Evolutionary conservation across 2,329 filamentous ascomycete genomes (phyloP).

Genomic region (Rhynchosporium graminicola): DNA sequence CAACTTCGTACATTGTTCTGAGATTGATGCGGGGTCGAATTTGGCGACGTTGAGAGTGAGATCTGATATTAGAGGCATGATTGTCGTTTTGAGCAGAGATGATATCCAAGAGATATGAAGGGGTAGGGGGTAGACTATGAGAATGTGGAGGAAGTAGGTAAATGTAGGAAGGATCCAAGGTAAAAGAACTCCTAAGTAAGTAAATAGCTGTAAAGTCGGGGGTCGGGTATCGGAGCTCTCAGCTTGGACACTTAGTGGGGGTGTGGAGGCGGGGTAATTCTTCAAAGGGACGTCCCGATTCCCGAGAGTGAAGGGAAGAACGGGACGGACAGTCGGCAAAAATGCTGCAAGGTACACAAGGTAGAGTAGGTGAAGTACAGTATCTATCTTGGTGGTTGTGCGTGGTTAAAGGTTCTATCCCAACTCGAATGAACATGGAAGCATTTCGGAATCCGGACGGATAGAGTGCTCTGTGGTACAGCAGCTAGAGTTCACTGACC

Average conservation of each 20-base stretch:
- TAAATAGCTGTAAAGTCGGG: not conserved
- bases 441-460: too few species aligned
- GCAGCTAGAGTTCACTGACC: too few species aligned
- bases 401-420: too few species aligned
- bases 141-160: not conserved
- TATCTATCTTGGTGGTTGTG: too few species aligned
- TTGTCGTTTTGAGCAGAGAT: not conserved
- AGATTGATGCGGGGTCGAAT: conserved; percentile 45
- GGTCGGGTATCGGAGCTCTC: too few species aligned
- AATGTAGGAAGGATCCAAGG: too few species aligned
- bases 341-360: not conserved
- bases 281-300: not conserved
- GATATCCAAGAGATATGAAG: too few species aligned
- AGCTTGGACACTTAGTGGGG: too few species aligned
- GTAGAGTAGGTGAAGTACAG: not conserved
- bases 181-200: too few species aligned
- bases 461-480: too few species aligned
- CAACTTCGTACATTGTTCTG: conserved; percentile 45
- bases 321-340: conserved; percentile 2
- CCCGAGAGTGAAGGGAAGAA: not conserved
- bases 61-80: conserved; percentile 44
- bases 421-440: too few species aligned
- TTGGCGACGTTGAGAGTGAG: conserved; percentile 45
- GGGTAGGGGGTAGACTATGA: not conserved
- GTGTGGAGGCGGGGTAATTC: conserved; percentile 1